Percentiles rank a stretch among this genome's conserved stretches.
phyloP scores from a whole-genome alignment of 305 asterid species.

The Ajuga reptans region DNA sequence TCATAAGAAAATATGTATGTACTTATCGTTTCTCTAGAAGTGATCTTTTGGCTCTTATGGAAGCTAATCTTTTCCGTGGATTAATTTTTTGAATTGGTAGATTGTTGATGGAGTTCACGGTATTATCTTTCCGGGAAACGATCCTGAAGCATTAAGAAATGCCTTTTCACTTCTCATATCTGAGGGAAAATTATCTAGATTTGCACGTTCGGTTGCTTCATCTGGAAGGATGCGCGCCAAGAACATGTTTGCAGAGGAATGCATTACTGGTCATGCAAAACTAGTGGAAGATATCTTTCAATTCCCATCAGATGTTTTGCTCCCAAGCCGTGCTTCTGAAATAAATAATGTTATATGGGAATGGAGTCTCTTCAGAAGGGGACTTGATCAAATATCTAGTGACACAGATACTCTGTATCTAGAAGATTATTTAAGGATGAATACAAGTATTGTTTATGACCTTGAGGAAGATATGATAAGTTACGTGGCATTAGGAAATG shows the following conservation, averaged over 20 bases:
- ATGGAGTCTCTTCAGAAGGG: constrained; percentile 56
- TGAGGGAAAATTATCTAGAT: constrained; percentile 52
- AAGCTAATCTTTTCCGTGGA: constrained; percentile 14
- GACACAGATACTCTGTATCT: constrained; percentile 25
- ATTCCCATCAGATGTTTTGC: constrained; percentile 81
- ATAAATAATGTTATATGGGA: constrained; percentile 60
- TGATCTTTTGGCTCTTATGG: constrained; percentile 19
- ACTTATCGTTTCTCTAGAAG: constrained; percentile 16
- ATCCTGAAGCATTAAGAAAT: constrained; percentile 50
- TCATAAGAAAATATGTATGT: constrained; percentile 65
- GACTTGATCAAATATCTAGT: constrained; percentile 39
- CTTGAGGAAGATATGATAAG: constrained; percentile 53
- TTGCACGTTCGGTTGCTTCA: constrained; percentile 61
- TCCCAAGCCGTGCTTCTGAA: constrained; percentile 56
- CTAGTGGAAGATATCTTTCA: constrained; percentile 62
- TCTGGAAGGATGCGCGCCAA: constrained; percentile 68
- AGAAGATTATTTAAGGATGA: constrained; percentile 35
- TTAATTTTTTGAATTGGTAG: constrained; percentile 37
- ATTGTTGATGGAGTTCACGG: constrained; percentile 85
- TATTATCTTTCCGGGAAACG: constrained; percentile 45
- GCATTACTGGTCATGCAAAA: constrained; percentile 54
- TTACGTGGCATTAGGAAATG: constrained; percentile 33
- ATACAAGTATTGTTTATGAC: constrained; percentile 53
- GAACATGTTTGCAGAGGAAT: constrained; percentile 80
- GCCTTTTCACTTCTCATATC: constrained; percentile 65